Evolutionary conservation across 331 rosid genomes (phyloP), one percentile per base, ranked within the genome.

Genomic region (Telfairia occidentalis): DNA sequence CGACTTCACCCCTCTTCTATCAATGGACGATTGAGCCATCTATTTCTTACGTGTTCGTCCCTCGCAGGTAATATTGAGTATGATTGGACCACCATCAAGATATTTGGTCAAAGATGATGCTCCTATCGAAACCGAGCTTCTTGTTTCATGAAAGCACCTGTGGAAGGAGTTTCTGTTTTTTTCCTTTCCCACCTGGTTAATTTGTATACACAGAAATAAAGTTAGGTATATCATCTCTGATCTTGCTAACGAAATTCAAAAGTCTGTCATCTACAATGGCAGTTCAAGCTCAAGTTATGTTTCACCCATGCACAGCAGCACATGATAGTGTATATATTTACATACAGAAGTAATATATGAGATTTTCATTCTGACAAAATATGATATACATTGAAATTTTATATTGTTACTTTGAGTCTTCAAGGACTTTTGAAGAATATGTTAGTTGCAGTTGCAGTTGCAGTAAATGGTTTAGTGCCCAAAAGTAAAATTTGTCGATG

Each of bases 81-180:
- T 94, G 87, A 76, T 91, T 79, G 98, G 98, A 70, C 97, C 98
- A 74, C 88, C 89, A 34, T 63, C 89, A n/a, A 87, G 79, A 78
- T 71, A 64, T 29, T 38, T 21, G 26, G 35, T 46, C 19, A 43
- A 21, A 13, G 37, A 53, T 3, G 82, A 82, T 76, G 78, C 81
- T 63, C 78, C 13, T 11, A 60, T 30, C 53, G 92, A 83, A 23
- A 88, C 84, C 42, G 67, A 71, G 58, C 69, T 78, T 50, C 52
- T 77, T 23, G 85, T 87, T 64, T 81, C 89, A 29, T 50, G n/a
- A 86, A 57, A 69, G 45, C n/a, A 16, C 45, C 15, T 7, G 24
- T 16, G 13, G 26, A 65, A 35, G 35, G 9, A 7, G 15, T 64
- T 19, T 35, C 46, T 18, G 45, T 35, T 35, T 34, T 32, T 35